phyloP scores from a whole-genome alignment of 106 monocot genomes.

The Triglochin maritima region DNA sequence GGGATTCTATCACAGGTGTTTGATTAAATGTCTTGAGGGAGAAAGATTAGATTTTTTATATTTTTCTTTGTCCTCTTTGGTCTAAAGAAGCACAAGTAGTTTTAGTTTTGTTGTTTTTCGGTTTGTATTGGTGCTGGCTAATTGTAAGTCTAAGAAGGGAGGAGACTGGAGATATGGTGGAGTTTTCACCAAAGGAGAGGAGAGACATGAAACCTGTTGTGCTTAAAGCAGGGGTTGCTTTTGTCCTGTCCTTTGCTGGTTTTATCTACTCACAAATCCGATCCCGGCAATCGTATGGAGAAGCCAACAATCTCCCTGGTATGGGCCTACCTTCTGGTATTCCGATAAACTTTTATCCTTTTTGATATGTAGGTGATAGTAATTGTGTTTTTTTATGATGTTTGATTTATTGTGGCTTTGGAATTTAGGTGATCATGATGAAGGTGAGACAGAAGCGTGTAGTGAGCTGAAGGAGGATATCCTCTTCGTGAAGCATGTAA shows the following conservation, averaged over 20 bases:
- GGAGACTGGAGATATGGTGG: neutral
- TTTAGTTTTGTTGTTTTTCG: too few relatives aligned
- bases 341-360: neutral
- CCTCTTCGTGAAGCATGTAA: conserved; percentile 5
- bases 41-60: neutral
- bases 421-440: neutral
- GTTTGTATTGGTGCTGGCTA: too few relatives aligned
- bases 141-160: neutral
- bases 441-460: neutral
- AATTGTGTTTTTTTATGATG: neutral
- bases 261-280: conserved; percentile 7
- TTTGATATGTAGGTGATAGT: neutral
- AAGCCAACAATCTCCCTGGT: neutral
- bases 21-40: neutral
- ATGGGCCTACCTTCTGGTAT: neutral
- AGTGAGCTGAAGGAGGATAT: neutral
- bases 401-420: neutral
- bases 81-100: neutral
- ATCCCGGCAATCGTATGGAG: neutral
- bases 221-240: conserved; percentile 10
- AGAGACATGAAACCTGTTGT: conserved; percentile 13
- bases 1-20: too few relatives aligned
- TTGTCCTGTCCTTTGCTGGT: conserved; percentile 15
- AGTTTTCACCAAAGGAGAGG: neutral
- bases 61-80: neutral